Evolutionary conservation across 768 basidiomycete species (phyloP).

Genomic region (Leccinellum luteum): DNA sequence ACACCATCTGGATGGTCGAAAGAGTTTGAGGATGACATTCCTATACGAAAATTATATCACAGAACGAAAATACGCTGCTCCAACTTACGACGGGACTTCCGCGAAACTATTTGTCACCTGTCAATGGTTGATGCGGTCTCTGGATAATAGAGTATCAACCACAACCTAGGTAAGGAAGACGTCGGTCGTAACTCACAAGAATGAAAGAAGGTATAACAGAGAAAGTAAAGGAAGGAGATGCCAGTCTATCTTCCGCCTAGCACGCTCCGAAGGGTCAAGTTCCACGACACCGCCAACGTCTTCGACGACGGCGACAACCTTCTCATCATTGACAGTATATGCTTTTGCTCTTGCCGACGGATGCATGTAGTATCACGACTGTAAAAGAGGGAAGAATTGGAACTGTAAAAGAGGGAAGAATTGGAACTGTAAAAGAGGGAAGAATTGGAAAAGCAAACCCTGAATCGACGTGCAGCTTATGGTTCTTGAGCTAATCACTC

Average conservation of each 20-base stretch:
- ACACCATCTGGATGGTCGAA: constrained; percentile 37
- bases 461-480: neutral
- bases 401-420: no score
- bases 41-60: constrained; percentile 16
- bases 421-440: no score
- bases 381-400: no score
- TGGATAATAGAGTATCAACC: constrained; percentile 8
- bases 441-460: neutral
- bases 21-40: constrained; percentile 38
- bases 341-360: neutral
- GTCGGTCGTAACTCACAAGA: constrained; percentile 10
- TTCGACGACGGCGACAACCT: neutral
- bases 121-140: constrained; percentile 47
- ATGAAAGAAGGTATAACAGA: constrained; percentile 15
- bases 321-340: neutral
- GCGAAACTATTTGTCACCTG: constrained; percentile 37
- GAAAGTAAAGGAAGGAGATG: constrained; percentile 18
- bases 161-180: neutral
- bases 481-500: neutral
- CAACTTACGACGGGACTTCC: constrained; percentile 39
- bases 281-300: neutral
- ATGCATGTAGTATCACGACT: neutral
- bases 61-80: neutral
- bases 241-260: constrained; percentile 21
- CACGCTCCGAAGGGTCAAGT: neutral